Evolutionary conservation across 75 land plant species (phyloP), one percentile per base, ranked within the genome.

Genomic region (Picea glauca): DNA sequence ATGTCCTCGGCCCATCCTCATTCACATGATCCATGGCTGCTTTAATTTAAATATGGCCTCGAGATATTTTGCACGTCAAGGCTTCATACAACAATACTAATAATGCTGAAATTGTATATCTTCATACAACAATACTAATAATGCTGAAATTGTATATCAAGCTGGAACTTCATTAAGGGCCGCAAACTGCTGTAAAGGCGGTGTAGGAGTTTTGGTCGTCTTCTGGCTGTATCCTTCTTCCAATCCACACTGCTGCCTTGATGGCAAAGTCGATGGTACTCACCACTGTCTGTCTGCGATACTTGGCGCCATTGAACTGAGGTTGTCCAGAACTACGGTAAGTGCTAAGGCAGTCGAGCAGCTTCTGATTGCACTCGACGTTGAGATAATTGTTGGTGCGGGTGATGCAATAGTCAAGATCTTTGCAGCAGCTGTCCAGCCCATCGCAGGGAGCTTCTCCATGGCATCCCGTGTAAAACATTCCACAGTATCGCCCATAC

Each of bases 391-490:
- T 26, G 61, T 4, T 1, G 20, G 1, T 18, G 61, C 18, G 4
- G 20, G 18, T 18, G 20, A 92, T 91, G 63, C 97, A 94, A n/a
- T 87, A 81, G 76, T 94, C 97, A 66, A 90, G 97, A 17, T 67
- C 61, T 76, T 85, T 88, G 78, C 97, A 94, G 78, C 97, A 94
- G 21, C 86, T 89, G 78, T 94, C 97, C 1, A 94, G 88, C 78
- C 87, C 92, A 75, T 94, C 94, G 61, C 94, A 94, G 7, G 97
- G 97, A 68, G 85, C 83, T 72, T 94, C 92, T 43, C 88, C 91
- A 3, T 88, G 80, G 78, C 94, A 94, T 3, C 97, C 97, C 6
- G 84, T 88, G 85, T 88, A 91, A 58, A 90, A 89, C 35, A 94
- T 91, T 26, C 94, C 94, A 66, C 97, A 92, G 46, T 59, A 94